Evolutionary conservation across 202 grass and related monocot species (phyloP), one percentile per base, ranked within the genome.

Genomic region (Dendrocalamus latiflorus): DNA sequence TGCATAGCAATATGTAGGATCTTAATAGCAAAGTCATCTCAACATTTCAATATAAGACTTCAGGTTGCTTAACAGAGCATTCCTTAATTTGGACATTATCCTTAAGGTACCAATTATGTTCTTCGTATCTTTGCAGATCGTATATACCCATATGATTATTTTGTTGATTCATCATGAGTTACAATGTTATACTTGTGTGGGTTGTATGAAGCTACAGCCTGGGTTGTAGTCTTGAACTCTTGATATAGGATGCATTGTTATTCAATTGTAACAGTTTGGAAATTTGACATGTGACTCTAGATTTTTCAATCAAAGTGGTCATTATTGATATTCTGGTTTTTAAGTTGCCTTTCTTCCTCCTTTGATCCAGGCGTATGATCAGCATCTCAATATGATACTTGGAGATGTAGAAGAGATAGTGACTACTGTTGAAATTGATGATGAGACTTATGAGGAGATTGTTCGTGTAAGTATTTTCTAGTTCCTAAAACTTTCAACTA

Each of bases 361-460:
- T 16, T 53, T 60, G 54, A 76, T 76, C 14, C 73, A 76, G 73
- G 73, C 38, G 0, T 94, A 94, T 84, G 90, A 92, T 86, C 93
- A 88, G 22, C 90, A 92, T 84, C 80, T 92, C 18, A 95, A 90
- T 77, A 95, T 92, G 88, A 95, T 95, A 61, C 90, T 92, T 78
- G 93, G 85, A 79, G 93, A 95, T 81, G 90, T 95, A 36, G 90
- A 92, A 81, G 89, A 94, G 65, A 82, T 90, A 30, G 86, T 92
- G 37, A 92, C 93, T 70, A 86, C 74, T 30, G 75, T 90, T 48
- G 93, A 94, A 86, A 94, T 94, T 38, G 93, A 92, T 16, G 93
- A 94, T 69, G 90, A 94, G 71, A 92, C 93, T 71, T 94, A 94
- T n/a, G 93, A 94, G 83, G 93, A 92, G 70, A 94, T 92, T 82